Evolutionary conservation across 306 rosid species (phyloP).

Genomic region (Carpinus fangiana): DNA sequence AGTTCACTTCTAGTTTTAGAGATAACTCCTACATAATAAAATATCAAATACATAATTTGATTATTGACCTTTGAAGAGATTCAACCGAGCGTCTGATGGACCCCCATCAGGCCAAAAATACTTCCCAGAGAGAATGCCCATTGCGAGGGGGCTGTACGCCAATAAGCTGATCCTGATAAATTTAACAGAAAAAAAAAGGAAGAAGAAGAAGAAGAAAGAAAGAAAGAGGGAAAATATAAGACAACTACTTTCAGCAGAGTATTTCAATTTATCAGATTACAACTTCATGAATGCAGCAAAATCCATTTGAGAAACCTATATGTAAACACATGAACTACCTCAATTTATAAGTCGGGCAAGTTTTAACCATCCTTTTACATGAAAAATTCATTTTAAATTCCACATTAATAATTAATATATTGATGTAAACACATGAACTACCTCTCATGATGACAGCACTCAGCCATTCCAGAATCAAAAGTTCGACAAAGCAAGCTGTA

Average conservation of each 20-base stretch:
- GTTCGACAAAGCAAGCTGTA: conserved; percentile 80
- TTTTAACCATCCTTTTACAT: conserved; percentile 2
- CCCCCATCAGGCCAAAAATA: conserved; percentile 62
- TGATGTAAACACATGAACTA: conserved; percentile 24
- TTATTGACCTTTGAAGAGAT: conserved; percentile 70
- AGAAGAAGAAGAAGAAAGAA: neutral
- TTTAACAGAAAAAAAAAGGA: too few relatives aligned
- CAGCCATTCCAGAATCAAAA: conserved; percentile 86
- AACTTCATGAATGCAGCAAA: neutral
- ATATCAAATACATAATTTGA: conserved; percentile 1
- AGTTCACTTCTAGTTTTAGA: conserved; percentile 4
- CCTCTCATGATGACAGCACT: conserved; percentile 97
- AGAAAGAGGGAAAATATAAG: neutral
- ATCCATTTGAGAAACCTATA: neutral
- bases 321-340: too few relatives aligned
- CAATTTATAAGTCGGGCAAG: neutral
- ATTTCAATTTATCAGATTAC: neutral
- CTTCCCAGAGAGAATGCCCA: conserved; percentile 97
- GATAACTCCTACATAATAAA: conserved; percentile 1
- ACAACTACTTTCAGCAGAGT: neutral
- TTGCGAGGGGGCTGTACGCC: conserved; percentile 95
- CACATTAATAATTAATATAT: conserved; percentile 9
- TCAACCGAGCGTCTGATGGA: conserved; percentile 66
- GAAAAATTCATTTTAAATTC: conserved; percentile 5
- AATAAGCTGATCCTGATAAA: conserved; percentile 63